phyloP scores from a whole-genome alignment of 176 grass and related monocot species.

The Alloteropsis semialata region DNA sequence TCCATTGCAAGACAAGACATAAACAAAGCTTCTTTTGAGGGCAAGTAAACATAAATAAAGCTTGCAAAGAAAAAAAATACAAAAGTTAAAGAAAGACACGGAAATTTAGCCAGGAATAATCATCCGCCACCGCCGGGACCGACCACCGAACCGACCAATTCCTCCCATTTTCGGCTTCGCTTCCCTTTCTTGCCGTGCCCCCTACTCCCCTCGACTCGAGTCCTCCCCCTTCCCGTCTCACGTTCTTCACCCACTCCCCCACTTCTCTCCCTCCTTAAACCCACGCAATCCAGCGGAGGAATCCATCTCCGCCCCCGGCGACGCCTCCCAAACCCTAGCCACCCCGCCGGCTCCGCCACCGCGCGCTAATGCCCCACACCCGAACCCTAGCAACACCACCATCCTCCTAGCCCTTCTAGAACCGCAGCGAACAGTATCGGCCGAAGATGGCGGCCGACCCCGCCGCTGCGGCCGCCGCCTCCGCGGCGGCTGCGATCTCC shows the following conservation, averaged over 20 bases:
- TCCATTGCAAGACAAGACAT: too few relatives aligned
- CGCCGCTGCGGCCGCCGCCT: slow-evolving; percentile 35
- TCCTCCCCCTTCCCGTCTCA: not conserved
- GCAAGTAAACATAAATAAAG: too few relatives aligned
- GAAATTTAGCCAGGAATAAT: not conserved
- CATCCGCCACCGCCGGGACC: not conserved
- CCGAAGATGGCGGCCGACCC: slow-evolving; percentile 57
- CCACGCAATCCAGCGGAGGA: slow-evolving; percentile 32
- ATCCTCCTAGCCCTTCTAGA: not conserved
- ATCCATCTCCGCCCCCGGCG: slow-evolving; percentile 8
- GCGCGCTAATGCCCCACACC: slow-evolving; percentile 26
- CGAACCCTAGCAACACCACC: slow-evolving; percentile 9
- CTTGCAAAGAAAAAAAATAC: not conserved
- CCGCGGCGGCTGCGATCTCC: slow-evolving; percentile 69
- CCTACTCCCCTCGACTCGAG: slow-evolving; percentile 4
- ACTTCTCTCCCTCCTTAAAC: slow-evolving; percentile 17
- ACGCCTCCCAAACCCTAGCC: slow-evolving; percentile 42
- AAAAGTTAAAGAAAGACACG: not conserved
- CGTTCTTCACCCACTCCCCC: slow-evolving; percentile 8
- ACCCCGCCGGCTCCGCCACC: not conserved
- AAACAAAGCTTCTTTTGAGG: too few relatives aligned
- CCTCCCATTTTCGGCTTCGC: not conserved
- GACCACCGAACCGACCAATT: not conserved
- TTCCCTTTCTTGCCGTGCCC: slow-evolving; percentile 34
- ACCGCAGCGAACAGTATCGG: not conserved